Conservation (phyloP, 1,284 basidiomycete species). For the Cryptococcus floricola region DNA sequence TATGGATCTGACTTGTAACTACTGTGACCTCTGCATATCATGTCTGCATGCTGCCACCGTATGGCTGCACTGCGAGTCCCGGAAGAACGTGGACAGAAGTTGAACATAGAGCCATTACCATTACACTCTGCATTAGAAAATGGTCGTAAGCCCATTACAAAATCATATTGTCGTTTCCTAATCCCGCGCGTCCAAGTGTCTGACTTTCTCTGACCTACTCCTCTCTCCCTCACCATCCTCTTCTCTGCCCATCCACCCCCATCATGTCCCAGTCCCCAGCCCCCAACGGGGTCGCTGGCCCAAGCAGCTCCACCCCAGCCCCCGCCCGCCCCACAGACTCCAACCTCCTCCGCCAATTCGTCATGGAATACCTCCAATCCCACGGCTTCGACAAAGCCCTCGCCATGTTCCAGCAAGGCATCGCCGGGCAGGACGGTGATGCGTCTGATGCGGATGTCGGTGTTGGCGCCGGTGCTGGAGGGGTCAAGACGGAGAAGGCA, state of each 20-base stretch:
- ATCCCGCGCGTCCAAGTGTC: too few relatives aligned
- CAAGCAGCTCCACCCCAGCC: conserved; percentile 14
- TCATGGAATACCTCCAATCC: conserved; percentile 78
- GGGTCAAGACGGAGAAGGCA: conserved; percentile 28
- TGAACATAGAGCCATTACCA: too few relatives aligned
- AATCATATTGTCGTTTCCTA: too few relatives aligned
- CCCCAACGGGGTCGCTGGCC: conserved; percentile 19
- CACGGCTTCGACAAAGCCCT: conserved; percentile 76
- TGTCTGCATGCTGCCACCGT: too few relatives aligned
- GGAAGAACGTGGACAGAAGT: too few relatives aligned
- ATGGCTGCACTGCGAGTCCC: too few relatives aligned
- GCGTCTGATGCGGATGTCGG: conserved; percentile 52
- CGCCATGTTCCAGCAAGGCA: conserved; percentile 65
- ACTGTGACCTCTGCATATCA: too few relatives aligned
- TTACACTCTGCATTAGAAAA: too few relatives aligned
- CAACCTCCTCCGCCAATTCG: conserved; percentile 52
- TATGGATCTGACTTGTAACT: too few relatives aligned
- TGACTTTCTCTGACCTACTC: too few relatives aligned
- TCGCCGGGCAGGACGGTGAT: conserved; percentile 54
- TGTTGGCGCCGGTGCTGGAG: conserved; percentile 44
- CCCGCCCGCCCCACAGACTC: conserved; percentile 18
- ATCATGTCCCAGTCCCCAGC: conserved; percentile 32
- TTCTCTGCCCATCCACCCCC: not conserved
- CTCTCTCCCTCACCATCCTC: not conserved
- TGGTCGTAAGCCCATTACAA: too few relatives aligned